These are phyloP conservation scores for Butyriboletus loyo DNA, from an alignment of 768 basidiomycete genomes.

Conservation along the genomic window DNA sequence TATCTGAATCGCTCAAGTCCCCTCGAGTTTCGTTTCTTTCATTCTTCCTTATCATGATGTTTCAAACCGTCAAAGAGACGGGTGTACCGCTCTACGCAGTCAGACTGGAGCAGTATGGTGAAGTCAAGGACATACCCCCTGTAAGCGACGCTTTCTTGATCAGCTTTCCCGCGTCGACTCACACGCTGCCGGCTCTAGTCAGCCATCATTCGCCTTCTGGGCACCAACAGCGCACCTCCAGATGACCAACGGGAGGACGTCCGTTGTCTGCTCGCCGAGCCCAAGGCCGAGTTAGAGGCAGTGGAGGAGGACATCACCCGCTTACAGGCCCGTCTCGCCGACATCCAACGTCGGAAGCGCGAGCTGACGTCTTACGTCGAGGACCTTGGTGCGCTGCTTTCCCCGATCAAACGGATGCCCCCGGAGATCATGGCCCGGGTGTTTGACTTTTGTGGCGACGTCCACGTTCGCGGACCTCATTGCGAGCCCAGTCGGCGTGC, in stretches of 20 bases:
- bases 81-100: conserved; percentile 21
- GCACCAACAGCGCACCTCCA: conserved; percentile 25
- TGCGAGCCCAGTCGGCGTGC: conserved; percentile 30
- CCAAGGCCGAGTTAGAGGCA: conserved; percentile 25
- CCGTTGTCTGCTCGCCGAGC: conserved; percentile 21
- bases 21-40: background rate
- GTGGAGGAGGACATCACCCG: conserved; percentile 27
- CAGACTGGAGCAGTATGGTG: conserved; percentile 28
- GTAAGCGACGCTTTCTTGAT: conserved; percentile 14
- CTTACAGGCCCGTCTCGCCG: conserved; percentile 29
- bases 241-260: conserved; percentile 31
- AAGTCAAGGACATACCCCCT: conserved; percentile 28
- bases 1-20: background rate
- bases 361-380: conserved; percentile 30
- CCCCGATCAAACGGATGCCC: conserved; percentile 32
- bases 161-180: background rate
- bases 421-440: conserved; percentile 33
- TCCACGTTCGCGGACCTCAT: conserved; percentile 26
- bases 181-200: conserved; percentile 15
- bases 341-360: conserved; percentile 27
- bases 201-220: conserved; percentile 29
- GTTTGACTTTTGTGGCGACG: conserved; percentile 32
- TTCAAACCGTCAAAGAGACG: conserved; percentile 21
- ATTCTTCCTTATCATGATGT: conserved; percentile 6
- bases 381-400: conserved; percentile 32